Conservation (phyloP, 192 early-diverging fungal species). For the Podila clonocystis region DNA sequence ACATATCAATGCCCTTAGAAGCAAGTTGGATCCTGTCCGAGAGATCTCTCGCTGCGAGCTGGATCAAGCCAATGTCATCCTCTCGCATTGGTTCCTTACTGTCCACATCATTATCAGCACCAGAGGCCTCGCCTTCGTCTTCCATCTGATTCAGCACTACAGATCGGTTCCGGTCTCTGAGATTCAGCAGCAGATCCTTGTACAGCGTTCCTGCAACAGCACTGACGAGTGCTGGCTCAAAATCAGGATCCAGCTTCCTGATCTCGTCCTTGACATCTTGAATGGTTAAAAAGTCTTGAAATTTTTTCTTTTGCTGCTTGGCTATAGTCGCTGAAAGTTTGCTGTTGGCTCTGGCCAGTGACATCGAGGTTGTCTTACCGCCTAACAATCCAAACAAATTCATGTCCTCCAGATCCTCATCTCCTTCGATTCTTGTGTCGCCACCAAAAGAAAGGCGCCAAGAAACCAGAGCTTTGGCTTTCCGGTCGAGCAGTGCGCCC, state of each 20-base stretch:
- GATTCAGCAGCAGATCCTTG: conserved; percentile 27
- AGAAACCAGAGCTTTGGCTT: conserved; percentile 24
- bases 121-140: conserved; percentile 4
- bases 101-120: not conserved
- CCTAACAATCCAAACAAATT: not conserved
- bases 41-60: conserved; percentile 3
- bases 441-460: conserved; percentile 36
- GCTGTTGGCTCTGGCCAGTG: not conserved
- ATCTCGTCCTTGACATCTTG: conserved; percentile 38
- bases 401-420: conserved; percentile 2
- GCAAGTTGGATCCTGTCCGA: conserved; percentile 22
- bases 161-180: conserved; percentile 37
- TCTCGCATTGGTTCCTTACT: not conserved
- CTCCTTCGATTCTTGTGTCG: conserved; percentile 3
- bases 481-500: conserved; percentile 34
- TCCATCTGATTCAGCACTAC: conserved; percentile 18
- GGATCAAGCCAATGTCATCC: not conserved
- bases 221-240: conserved; percentile 38
- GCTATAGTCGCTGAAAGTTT: not conserved
- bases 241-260: conserved; percentile 30
- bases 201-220: conserved; percentile 20
- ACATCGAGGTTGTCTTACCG: not conserved
- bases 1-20: conserved; percentile 24
- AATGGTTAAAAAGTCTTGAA: conserved; percentile 45
- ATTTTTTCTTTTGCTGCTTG: conserved; percentile 15